A percentile compares a stretch with the other conserved stretches of the same genome.
Conservation (phyloP, 345 rosid species). For the Sisymbrium altissimum region DNA sequence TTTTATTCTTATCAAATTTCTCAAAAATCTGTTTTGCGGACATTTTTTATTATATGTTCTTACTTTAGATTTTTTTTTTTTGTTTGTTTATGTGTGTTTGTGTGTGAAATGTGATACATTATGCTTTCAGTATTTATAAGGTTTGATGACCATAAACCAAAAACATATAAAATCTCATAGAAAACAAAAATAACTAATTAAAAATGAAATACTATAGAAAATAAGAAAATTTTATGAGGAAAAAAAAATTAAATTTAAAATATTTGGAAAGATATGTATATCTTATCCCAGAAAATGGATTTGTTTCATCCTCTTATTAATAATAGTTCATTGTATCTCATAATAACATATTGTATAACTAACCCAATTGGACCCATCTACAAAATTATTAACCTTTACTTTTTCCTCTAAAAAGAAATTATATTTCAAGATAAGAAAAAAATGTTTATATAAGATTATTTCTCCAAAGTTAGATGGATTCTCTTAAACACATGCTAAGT, state of each 20-base stretch:
- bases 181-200: background rate
- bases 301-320: background rate
- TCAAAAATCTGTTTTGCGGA: constrained; percentile 3
- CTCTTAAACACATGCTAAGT: background rate
- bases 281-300: background rate
- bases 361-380: background rate
- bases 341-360: background rate
- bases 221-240: background rate
- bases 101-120: background rate
- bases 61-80: background rate
- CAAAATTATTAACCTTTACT: background rate
- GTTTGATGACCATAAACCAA: background rate
- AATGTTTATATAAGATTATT: background rate
- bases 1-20: constrained; percentile 10
- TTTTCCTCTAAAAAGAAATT: background rate
- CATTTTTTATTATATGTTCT: background rate
- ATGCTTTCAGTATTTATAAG: background rate
- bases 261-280: background rate
- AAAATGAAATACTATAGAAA: background rate
- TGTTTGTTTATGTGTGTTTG: background rate
- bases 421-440: background rate
- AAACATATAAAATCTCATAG: background rate
- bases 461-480: background rate
- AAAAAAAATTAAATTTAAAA: background rate
- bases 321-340: background rate